Conservation (phyloP, 768 basidiomycete species). For the Trametes meyenii region DNA sequence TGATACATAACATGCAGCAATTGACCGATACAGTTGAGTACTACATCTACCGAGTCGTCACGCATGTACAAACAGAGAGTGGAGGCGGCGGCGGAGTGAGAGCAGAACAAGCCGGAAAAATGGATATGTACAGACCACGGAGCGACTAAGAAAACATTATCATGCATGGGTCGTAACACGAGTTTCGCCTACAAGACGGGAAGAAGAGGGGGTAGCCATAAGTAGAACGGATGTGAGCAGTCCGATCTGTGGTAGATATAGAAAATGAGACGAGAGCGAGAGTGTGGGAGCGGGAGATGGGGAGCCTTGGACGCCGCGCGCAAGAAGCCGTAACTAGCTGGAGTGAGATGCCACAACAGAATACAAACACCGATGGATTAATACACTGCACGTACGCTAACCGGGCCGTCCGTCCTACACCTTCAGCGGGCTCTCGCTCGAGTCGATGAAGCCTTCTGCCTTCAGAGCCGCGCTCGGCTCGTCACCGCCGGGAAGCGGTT, state of each 20-base stretch:
- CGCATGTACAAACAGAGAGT: background rate
- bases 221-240: conserved; percentile 3
- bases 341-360: conserved; percentile 14
- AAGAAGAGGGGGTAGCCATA: background rate
- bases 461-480: conserved; percentile 54
- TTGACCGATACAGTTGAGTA: background rate
- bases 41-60: conserved; percentile 12
- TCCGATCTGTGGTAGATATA: conserved; percentile 15
- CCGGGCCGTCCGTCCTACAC: conserved; percentile 21
- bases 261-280: background rate
- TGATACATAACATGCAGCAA: conserved; percentile 9
- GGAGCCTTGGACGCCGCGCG: background rate
- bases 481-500: conserved; percentile 55
- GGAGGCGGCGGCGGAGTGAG: background rate
- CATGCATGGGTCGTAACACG: background rate
- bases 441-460: conserved; percentile 67
- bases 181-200: background rate
- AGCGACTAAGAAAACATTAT: conserved; percentile 9
- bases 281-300: background rate
- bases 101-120: background rate
- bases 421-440: conserved; percentile 62
- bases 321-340: conserved; percentile 6
- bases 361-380: conserved; percentile 22
- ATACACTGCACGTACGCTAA: conserved; percentile 26
- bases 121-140: conserved; percentile 2